Conservation (phyloP, 441 rosid species). For the Croton setiger region DNA sequence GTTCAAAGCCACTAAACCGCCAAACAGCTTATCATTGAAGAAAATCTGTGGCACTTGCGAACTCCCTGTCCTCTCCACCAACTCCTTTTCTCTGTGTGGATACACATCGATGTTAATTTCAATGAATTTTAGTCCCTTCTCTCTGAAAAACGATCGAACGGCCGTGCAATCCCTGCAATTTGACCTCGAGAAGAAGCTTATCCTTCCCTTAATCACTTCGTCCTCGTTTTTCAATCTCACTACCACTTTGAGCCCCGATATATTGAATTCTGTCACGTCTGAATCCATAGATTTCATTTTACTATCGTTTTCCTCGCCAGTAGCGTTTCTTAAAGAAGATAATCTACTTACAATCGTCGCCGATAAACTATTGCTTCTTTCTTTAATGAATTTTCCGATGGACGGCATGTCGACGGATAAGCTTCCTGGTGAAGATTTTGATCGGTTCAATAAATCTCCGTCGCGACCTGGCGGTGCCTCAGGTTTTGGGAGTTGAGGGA, state of each 20-base stretch:
- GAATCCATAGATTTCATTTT: conserved; percentile 14
- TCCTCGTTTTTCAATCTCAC: conserved; percentile 49
- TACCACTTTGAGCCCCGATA: conserved; percentile 70
- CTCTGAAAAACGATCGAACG: conserved; percentile 55
- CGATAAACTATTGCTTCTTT: conserved; percentile 51
- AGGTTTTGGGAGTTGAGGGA: conserved; percentile 64
- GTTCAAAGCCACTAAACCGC: conserved; percentile 80
- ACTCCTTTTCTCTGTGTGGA: conserved; percentile 53
- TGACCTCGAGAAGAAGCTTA: conserved; percentile 72
- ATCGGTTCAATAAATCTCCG: conserved; percentile 16
- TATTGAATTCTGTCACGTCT: conserved; percentile 60
- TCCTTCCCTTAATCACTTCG: conserved; percentile 37
- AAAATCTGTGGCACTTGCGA: conserved; percentile 77
- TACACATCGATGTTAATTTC: conserved; percentile 88
- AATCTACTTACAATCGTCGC: conserved; percentile 51
- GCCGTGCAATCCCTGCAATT: conserved; percentile 82
- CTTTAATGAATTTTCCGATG: conserved; percentile 52
- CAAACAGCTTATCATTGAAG: conserved; percentile 74
- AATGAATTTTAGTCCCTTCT: conserved; percentile 51
- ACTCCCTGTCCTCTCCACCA: conserved; percentile 57
- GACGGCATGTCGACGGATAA: conserved; percentile 38
- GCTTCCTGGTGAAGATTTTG: conserved; percentile 36
- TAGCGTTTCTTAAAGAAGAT: conserved; percentile 28
- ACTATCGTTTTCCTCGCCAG: conserved; percentile 5
- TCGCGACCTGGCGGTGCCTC: conserved; percentile 60